Base-by-base conservation (phyloP, 768 basidiomycete genomes). In the Collybiopsis luxurians region DNA sequence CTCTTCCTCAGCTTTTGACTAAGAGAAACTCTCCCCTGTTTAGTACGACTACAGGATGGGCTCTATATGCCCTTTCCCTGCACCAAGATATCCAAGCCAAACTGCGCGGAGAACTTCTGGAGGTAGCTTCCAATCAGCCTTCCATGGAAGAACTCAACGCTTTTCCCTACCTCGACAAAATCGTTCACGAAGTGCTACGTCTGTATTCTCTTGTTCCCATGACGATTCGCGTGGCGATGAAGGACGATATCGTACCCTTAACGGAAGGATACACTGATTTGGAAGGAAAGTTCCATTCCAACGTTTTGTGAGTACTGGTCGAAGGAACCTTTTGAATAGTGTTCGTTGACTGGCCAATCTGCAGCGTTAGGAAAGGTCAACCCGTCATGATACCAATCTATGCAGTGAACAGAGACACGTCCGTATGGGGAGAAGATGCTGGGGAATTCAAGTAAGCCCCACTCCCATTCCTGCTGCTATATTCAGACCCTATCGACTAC, bases 141-240 rank as follows among this genome's bases (percentile, higher is more conserved):
- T 76, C 78, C 3, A 89, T 90, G 84, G 89, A 91, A 34, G 79
- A 85, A 34, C 76, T 92, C 1, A 79, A 81, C 55, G 73, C 78
- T 2, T 73, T 92, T 4, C 79, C 85, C 0, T 90, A 87, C 62
- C 81, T 92, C 21, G 90, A 90, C 58, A 73, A 72, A 19, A 79
- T 87, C 10, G 75, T 86, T 1, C 78, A 80, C 12, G 87, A 89
- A 68, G 80, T 78, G 0, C 67, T 89, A 56, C 79, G 87, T 0
- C 47, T 85, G 1, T 75, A 87, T 58, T 55, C 84, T 0, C 84
- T 84, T 0, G 78, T 87, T 4, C 69, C 77, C 1, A 61, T 59
- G 13, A 76, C 76, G 0, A 56, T 73, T 10, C 71, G 83, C 4
- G 64, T 75, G 1, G 81, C 84, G 1, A 72, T 69, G 40, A 73